Evolutionary conservation across 1,284 basidiomycete genomes (phyloP).

Genomic region (Polyporus tsugae): DNA sequence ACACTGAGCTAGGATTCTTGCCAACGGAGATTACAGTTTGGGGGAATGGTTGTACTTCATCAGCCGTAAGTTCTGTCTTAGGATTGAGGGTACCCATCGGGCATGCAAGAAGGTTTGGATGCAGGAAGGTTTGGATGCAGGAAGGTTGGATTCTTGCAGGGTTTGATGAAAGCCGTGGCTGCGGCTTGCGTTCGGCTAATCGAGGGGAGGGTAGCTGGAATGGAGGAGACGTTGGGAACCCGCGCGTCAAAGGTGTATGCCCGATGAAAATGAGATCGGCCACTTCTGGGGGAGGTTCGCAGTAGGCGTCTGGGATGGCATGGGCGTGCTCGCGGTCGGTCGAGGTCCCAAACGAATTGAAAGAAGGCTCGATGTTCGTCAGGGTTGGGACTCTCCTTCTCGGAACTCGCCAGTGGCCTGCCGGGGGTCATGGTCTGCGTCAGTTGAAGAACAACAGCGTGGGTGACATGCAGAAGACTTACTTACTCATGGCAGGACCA

Average conservation of each 20-base stretch:
- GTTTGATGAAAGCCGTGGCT: conserved; percentile 1
- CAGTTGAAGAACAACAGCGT: too few relatives aligned
- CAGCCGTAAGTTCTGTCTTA: neutral
- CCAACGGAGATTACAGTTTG: neutral
- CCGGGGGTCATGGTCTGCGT: neutral
- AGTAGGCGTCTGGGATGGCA: neutral
- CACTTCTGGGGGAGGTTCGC: neutral
- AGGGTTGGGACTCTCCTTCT: neutral
- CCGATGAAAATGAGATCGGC: neutral
- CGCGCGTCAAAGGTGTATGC: neutral
- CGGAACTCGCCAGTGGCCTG: neutral
- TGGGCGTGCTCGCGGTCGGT: neutral
- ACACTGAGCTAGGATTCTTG: neutral
- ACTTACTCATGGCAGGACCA: too few relatives aligned
- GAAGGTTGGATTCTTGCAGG: neutral
- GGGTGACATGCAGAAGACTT: too few relatives aligned
- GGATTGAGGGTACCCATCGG: neutral
- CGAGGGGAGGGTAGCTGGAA: neutral
- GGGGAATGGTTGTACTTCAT: neutral
- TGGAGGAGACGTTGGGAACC: neutral
- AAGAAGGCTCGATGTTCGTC: neutral
- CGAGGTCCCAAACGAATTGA: neutral
- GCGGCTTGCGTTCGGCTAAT: conserved; percentile 3
- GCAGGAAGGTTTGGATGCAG: neutral
- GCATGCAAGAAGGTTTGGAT: neutral